A percentile compares a stretch with the other conserved stretches of the same genome.
Evolutionary conservation across 192 early-diverging fungal genomes (phyloP).

Genomic region (Lunasporangiospora selenospora): DNA sequence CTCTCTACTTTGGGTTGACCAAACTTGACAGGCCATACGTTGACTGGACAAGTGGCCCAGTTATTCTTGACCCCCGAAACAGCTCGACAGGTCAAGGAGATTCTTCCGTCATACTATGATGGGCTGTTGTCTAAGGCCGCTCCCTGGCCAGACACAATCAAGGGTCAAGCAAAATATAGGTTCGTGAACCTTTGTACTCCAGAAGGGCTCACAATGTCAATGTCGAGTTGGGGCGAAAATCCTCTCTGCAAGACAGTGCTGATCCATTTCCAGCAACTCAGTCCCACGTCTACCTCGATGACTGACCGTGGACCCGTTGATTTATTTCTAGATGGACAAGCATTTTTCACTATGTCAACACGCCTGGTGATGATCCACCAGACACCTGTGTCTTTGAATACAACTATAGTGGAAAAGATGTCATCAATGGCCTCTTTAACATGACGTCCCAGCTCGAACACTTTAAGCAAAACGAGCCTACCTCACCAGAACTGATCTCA

Average conservation of each 20-base stretch:
- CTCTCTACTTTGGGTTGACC: neutral
- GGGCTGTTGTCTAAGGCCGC: conserved; percentile 46
- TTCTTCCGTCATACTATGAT: conserved; percentile 39
- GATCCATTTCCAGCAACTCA: too few species aligned
- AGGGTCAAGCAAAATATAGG: conserved; percentile 39
- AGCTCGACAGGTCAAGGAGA: conserved; percentile 36
- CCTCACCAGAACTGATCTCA: conserved; percentile 15
- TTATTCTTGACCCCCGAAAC: conserved; percentile 39
- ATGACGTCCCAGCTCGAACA: conserved; percentile 39
- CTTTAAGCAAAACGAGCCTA: conserved; percentile 11
- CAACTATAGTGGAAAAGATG: conserved; percentile 19
- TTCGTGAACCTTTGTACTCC: too few species aligned
- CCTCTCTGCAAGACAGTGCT: too few species aligned
- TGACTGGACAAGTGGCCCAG: conserved; percentile 46
- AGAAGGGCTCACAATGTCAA: too few species aligned
- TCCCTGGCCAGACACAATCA: conserved; percentile 47
- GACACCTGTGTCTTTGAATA: conserved; percentile 34
- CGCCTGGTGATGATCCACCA: conserved; percentile 33
- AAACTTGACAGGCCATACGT: conserved; percentile 21
- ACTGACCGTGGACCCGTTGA: too few species aligned
- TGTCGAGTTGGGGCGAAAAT: too few species aligned
- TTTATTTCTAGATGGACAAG: conserved; percentile 37
- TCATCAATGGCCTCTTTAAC: conserved; percentile 46
- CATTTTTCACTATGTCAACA: conserved; percentile 36
- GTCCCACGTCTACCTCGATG: too few species aligned